These are phyloP conservation scores for Lanmaoa pseudosensibilis DNA, from an alignment of 768 basidiomycete genomes.

Conservation along the genomic window DNA sequence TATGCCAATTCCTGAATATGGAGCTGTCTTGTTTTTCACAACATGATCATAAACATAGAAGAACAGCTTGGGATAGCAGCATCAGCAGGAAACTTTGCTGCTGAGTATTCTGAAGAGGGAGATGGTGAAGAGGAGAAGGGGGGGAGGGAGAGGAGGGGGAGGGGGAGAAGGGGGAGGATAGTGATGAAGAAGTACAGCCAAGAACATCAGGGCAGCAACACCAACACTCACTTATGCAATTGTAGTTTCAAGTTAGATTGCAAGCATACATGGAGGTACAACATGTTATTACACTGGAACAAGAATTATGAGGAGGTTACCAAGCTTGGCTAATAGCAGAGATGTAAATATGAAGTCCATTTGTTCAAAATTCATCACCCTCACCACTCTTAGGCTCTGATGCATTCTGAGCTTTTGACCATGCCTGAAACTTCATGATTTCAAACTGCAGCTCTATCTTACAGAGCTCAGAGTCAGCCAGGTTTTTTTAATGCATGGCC, in stretches of 20 bases:
- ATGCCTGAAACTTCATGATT: background rate
- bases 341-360: background rate
- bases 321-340: background rate
- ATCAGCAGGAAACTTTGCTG: background rate
- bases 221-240: background rate
- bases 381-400: background rate
- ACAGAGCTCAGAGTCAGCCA: background rate
- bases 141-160: too few relatives aligned
- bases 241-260: too few relatives aligned
- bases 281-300: background rate
- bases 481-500: background rate
- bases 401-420: background rate
- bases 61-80: background rate
- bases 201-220: background rate
- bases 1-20: slow-evolving; percentile 5
- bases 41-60: slow-evolving; percentile 20
- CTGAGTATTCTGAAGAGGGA: background rate
- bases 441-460: background rate
- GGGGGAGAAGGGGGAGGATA: background rate
- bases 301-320: background rate
- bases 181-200: background rate
- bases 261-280: too few relatives aligned
- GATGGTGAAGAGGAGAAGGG: background rate
- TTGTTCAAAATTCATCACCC: background rate
- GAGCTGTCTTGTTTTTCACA: slow-evolving; percentile 11